These are phyloP conservation scores for Aspergillus sp. DNA, from an alignment of 2,329 filamentous ascomycete genomes.

Conservation along the genomic window DNA sequence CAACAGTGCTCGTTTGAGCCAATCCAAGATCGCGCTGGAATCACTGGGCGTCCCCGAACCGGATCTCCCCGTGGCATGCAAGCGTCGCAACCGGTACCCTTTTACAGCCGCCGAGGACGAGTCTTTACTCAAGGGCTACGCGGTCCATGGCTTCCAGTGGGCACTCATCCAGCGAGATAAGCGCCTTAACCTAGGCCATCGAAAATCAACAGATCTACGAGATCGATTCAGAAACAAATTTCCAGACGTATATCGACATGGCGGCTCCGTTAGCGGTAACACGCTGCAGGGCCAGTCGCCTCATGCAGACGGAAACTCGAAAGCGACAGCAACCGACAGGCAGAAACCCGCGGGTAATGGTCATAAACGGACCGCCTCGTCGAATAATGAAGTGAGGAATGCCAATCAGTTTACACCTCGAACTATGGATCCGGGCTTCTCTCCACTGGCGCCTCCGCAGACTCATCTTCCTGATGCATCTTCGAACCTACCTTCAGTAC, in stretches of 20 bases:
- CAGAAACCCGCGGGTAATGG: too few relatives aligned
- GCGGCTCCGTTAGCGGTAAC: conserved; percentile 31
- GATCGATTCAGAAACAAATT: conserved; percentile 54
- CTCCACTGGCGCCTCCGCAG: conserved; percentile 23
- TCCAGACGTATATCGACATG: conserved; percentile 46
- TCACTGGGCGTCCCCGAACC: conserved; percentile 42
- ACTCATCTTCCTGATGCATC: conserved; percentile 16
- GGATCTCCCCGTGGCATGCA: conserved; percentile 37
- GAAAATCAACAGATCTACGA: conserved; percentile 50
- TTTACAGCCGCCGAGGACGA: conserved; percentile 51
- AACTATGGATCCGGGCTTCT: conserved; percentile 22
- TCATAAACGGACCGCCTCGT: too few relatives aligned
- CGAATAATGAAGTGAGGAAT: too few relatives aligned
- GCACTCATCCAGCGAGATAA: conserved; percentile 49
- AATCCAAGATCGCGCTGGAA: conserved; percentile 23
- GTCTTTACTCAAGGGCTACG: conserved; percentile 49
- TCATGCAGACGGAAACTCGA: too few relatives aligned
- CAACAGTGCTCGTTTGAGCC: conserved; percentile 21
- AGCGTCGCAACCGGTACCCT: conserved; percentile 44
- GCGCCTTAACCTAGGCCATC: conserved; percentile 41
- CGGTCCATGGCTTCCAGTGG: conserved; percentile 52
- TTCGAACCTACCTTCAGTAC: conserved; percentile 6
- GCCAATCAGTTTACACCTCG: conserved; percentile 8
- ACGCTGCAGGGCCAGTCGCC: conserved; percentile 10
- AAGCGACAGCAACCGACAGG: conserved; percentile 3